phyloP scores from a whole-genome alignment of 371 early-diverging fungal species.

The Syncephalis plumigaleata region DNA sequence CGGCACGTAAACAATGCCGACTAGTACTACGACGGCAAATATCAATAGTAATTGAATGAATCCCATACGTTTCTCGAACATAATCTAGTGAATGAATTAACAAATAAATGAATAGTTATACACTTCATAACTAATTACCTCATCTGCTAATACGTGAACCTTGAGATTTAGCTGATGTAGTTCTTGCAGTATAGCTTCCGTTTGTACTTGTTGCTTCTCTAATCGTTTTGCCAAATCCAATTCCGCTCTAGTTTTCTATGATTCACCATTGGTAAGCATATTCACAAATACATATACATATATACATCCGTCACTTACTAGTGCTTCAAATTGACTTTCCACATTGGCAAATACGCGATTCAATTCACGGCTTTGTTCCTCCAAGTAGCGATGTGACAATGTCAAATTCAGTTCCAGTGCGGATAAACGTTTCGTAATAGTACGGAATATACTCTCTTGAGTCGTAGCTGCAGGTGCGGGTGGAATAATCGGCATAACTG shows the following conservation, averaged over 20 bases:
- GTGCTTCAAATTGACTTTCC: constrained; percentile 32
- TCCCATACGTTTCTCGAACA: constrained; percentile 41
- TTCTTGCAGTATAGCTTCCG: constrained; percentile 22
- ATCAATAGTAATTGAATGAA: constrained; percentile 32
- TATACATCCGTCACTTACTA: constrained; percentile 14
- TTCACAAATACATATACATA: neutral
- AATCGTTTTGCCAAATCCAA: constrained; percentile 25
- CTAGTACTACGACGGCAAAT: constrained; percentile 25
- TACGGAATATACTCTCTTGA: constrained; percentile 74
- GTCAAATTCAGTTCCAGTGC: constrained; percentile 65
- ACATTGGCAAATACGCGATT: constrained; percentile 50
- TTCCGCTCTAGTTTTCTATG: constrained; percentile 27
- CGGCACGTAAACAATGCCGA: neutral
- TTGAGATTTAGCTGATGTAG: constrained; percentile 23
- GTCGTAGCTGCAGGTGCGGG: constrained; percentile 10
- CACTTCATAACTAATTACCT: constrained; percentile 10
- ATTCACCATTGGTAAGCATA: neutral
- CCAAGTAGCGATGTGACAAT: constrained; percentile 57
- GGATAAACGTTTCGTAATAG: constrained; percentile 67
- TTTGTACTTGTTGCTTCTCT: constrained; percentile 18
- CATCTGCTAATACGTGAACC: constrained; percentile 33
- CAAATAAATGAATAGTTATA: neutral
- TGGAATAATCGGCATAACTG: neutral
- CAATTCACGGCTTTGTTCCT: constrained; percentile 65
- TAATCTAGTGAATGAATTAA: constrained; percentile 12